Evolutionary conservation across 73 alveolate genomes (phyloP), one percentile per base, ranked within the genome.

Genomic region (Breviolum minutum): DNA sequence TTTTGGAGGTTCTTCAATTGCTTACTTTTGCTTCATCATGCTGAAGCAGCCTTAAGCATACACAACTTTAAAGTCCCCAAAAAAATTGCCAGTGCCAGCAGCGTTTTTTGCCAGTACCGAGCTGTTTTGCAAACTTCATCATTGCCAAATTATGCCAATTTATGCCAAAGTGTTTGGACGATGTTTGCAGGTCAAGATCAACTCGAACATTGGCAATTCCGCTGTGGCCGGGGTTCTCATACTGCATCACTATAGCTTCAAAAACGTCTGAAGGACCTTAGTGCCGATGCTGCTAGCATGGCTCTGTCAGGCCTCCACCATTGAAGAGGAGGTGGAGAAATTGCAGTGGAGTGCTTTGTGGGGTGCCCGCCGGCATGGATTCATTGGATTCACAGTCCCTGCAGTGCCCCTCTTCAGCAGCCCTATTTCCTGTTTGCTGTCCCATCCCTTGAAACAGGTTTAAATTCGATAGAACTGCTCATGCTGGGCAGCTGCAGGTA

Each of bases 291-390:
- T 68, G 17, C 5, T 30, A 62, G 86, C 3, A 30, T 77, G 60
- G 54, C 22, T 77, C 63, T 11, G n/a, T 16, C 12, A 87, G 95
- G 98, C 98, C 16, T 92, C 98, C 61, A 92, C 86, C 64, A 92
- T 92, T 66, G 98, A 92, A 76, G 98, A 92, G 68, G 98, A 92
- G 61, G 98, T 92, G 26, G 98, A 92, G 90, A 92, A 92, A 68
- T 80, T 92, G 98, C 98, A 92, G 80, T 92, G 98, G 98, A 92
- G 98, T 89, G 64, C 98, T 12, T 66, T 92, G 62, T 92, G 98
- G 98, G 98, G 98, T 71, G 90, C 54, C 82, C 7, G 27, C 82
- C 27, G 24, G 40, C 77, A n/a, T 69, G 77, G 77, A 69, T 69
- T 40, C 54, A 40, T 3, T 40, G 54, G 54, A 40, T 40, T 40